Evolutionary conservation across 1,284 basidiomycete genomes (phyloP).

Genomic region (Boletus semigastroideus): DNA sequence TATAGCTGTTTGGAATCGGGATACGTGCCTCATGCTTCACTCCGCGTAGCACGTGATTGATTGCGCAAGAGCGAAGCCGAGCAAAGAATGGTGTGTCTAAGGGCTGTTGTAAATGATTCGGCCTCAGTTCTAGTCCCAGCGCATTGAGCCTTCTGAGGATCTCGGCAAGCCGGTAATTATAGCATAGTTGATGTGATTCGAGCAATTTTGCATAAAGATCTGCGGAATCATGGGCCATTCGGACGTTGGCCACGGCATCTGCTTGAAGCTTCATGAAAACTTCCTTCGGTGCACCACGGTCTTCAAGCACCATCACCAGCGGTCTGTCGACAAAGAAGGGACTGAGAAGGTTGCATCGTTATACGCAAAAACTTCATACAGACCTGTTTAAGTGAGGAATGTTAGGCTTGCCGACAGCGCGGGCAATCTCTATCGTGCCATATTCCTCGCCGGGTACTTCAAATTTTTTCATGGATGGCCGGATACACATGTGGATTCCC

Average conservation of each 20-base stretch:
- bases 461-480: conserved; percentile 79
- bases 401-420: conserved; percentile 56
- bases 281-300: conserved; percentile 52
- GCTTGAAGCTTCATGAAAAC: conserved; percentile 59
- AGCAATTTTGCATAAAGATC: conserved; percentile 46
- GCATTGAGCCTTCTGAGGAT: conserved; percentile 51
- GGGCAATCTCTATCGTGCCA: conserved; percentile 69
- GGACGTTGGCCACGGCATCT: conserved; percentile 48
- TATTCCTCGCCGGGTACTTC: conserved; percentile 44
- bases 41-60: conserved; percentile 60
- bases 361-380: conserved; percentile 3
- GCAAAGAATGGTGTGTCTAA: conserved; percentile 59
- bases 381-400: conserved; percentile 64
- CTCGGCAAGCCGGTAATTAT: conserved; percentile 46
- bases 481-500: conserved; percentile 56
- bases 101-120: conserved; percentile 32
- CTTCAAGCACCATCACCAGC: conserved; percentile 70
- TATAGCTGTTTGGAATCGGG: conserved; percentile 59
- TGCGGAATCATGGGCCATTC: conserved; percentile 55
- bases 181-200: conserved; percentile 47
- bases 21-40: conserved; percentile 75
- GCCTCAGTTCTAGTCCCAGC: conserved; percentile 47
- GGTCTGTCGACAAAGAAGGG: conserved; percentile 39
- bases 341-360: neutral
- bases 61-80: conserved; percentile 53